Evolutionary conservation across 2,329 filamentous ascomycete genomes (phyloP), one percentile per base, ranked within the genome.

Genomic region (Dothidotthia symphoricarpi): DNA sequence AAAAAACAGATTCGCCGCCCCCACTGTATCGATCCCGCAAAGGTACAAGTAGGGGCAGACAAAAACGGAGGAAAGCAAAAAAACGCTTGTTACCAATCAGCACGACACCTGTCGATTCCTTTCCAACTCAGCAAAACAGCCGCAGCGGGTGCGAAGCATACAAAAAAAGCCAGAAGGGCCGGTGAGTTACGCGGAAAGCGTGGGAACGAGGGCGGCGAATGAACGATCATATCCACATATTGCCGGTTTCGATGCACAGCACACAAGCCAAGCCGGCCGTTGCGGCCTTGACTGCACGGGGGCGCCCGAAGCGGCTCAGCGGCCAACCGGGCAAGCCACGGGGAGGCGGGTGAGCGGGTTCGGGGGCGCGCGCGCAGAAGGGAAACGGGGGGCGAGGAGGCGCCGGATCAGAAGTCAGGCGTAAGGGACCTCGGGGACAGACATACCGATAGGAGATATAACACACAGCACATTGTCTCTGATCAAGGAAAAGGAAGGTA

Each of bases 161-260:
- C 58, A 54, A 50, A 39, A 43, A 47, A 36, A 43, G 39, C n/a
- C n/a, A n/a, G n/a, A 50, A 53, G 58, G 61, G 59, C 58, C 49
- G 57, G 58, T 54, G 54, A 49, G 52, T 48, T 47, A 50, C n/a
- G 49, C 46, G 41, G 55, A 54, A 49, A 43, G 48, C 33, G 45
- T 35, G 36, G 51, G 49, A 45, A 53, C 52, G 49, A 47, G 28
- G 34, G 53, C 43, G 53, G 63, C 61, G 62, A 67, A 59, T 62
- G 66, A 69, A 56, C 67, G 62, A 69, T 59, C 65, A 69, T 69
- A 60, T 63, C 66, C 66, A 62, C 54, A 63, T 61, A 63, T 68
- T 59, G 64, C 64, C 67, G 66, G 65, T 38, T n/a, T 60, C 63
- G 51, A 14, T 65, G 47, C 58, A 55, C 53, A 55, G 57, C 55